Percentiles rank a stretch among this genome's conserved stretches.
These are phyloP conservation scores for Amorphotheca resinae DNA, from an alignment of 495 filamentous ascomycete genomes.

Conservation along the genomic window DNA sequence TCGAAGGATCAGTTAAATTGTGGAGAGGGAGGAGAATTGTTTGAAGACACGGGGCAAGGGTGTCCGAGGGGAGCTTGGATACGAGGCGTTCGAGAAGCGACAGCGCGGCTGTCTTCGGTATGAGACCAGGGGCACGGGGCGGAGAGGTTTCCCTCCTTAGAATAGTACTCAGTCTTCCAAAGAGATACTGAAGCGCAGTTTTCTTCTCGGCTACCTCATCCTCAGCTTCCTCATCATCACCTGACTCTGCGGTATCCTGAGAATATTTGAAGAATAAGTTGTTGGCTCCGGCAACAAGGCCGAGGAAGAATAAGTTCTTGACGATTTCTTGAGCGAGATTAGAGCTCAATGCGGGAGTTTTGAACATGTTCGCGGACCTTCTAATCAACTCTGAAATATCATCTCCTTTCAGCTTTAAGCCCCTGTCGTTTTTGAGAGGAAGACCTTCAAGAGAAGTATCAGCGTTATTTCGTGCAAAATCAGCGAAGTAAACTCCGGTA, in stretches of 20 bases:
- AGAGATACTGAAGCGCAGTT: conserved; percentile 56
- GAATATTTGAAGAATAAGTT: conserved; percentile 37
- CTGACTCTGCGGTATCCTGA: conserved; percentile 31
- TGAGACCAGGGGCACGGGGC: conserved; percentile 43
- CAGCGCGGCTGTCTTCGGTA: conserved; percentile 65
- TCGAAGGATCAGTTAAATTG: conserved; percentile 69
- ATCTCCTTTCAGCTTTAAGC: conserved; percentile 49
- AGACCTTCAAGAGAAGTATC: conserved; percentile 37
- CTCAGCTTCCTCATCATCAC: conserved; percentile 27
- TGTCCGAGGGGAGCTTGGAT: conserved; percentile 40
- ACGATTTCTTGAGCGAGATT: conserved; percentile 59
- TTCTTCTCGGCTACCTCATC: conserved; percentile 21
- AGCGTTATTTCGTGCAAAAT: conserved; percentile 54
- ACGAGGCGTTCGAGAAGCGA: conserved; percentile 52
- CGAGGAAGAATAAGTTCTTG: conserved; percentile 68
- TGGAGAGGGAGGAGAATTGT: conserved; percentile 68
- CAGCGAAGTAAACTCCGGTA: conserved; percentile 62
- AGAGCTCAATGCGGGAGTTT: conserved; percentile 49
- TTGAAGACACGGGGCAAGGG: conserved; percentile 46
- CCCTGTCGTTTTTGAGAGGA: conserved; percentile 56
- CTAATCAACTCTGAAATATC: conserved; percentile 55
- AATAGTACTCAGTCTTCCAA: conserved; percentile 60
- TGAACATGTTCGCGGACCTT: conserved; percentile 52
- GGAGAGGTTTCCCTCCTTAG: conserved; percentile 63
- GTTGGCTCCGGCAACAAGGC: conserved; percentile 53